Evolutionary conservation across 2,329 filamentous ascomycete species (phyloP), one percentile per base, ranked within the genome.

Genomic region (Metarhizium album): DNA sequence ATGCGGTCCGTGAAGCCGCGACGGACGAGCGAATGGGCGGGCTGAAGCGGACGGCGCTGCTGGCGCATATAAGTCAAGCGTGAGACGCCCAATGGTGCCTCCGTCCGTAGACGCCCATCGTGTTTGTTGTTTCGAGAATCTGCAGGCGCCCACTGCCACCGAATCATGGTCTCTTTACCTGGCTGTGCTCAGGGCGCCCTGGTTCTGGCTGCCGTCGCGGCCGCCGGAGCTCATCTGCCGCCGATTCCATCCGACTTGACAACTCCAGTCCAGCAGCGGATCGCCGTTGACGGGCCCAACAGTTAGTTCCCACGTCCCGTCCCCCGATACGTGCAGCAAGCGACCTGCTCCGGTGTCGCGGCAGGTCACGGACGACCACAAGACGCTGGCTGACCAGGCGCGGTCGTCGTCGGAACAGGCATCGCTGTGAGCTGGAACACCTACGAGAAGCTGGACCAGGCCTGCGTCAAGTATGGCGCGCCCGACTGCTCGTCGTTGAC

Each of bases 391-490:
- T 20, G 11, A 38, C 22, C 22, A n/a, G n/a, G n/a, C 16, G n/a
- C 3, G 4, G 20, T 40, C 0, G 6, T 40, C 18, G 11, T 23
- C 14, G 33, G n/a, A 5, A 16, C 42, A 79, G 75, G 71, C 33
- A 67, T 79, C 6, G 73, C 74, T 1, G 64, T 81, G 35, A 75
- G 71, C 1, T 81, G 77, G 77, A 80, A 80, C 58, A 81, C 77
- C 0, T 80, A 79, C 57, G 54, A 69, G 51, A 57, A 73, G 53
- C 57, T 76, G 14, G 59, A 57, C 51, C 58, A 70, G 37, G 62
- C 72, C 13, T 80, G 76, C 50, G 76, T 81, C 4, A 55, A 69
- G 42, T 81, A 78, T 57, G 77, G 77, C 45, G 70, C 65, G 2
- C 71, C 72, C 0, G 62, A 60, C 35, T 53, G 56, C 47, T 57